phyloP scores from a whole-genome alignment of 768 basidiomycete genomes.

The Serendipita sp. region DNA sequence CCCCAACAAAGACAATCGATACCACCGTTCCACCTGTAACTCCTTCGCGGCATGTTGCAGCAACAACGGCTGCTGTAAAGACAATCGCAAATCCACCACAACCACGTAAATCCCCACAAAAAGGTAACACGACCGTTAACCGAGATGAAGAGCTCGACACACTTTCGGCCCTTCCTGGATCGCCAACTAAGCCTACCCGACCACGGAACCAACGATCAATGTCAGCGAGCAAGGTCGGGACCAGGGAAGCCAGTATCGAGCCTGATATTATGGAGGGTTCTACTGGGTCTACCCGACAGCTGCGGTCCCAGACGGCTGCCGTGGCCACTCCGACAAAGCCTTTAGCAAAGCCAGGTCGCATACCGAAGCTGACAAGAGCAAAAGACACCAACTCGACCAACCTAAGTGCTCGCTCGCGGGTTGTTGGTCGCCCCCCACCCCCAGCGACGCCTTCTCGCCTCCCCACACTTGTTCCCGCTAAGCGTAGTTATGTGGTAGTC shows the following conservation, averaged over 20 bases:
- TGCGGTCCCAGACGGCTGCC: neutral
- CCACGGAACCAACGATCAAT: slow-evolving; percentile 13
- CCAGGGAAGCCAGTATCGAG: neutral
- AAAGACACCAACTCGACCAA: neutral
- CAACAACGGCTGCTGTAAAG: slow-evolving; percentile 52
- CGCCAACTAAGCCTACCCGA: slow-evolving; percentile 27
- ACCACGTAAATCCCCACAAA: slow-evolving; percentile 65
- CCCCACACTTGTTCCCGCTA: slow-evolving; percentile 50
- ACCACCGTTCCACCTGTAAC: slow-evolving; percentile 53
- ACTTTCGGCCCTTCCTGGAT: slow-evolving; percentile 29
- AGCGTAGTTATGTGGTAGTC: slow-evolving; percentile 23
- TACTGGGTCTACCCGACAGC: neutral
- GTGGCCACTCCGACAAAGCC: neutral
- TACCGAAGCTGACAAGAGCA: neutral
- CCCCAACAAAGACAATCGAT: slow-evolving; percentile 14
- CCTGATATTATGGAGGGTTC: neutral
- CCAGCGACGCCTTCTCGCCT: slow-evolving; percentile 61
- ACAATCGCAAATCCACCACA: slow-evolving; percentile 66
- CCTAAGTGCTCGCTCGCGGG: slow-evolving; percentile 22
- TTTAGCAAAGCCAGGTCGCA: neutral
- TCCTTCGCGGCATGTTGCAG: slow-evolving; percentile 58
- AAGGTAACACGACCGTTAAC: neutral
- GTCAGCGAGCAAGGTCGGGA: slow-evolving; percentile 1
- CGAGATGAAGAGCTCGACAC: slow-evolving; percentile 45
- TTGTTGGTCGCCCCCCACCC: slow-evolving; percentile 30